Conservation (phyloP, 306 rosid species). For the Adenanthera pavonina region DNA sequence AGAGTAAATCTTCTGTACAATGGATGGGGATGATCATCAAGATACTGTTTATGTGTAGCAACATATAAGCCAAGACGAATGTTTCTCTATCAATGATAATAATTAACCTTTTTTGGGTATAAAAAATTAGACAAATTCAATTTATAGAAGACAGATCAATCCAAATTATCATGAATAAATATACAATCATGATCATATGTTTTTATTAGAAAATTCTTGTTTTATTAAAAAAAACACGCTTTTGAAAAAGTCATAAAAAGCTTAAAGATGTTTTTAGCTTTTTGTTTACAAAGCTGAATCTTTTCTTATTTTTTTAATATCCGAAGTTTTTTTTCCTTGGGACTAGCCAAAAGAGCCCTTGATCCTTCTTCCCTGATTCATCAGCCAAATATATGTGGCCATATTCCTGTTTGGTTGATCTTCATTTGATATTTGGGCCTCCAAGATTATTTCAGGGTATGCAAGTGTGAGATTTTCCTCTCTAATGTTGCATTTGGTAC, state of each 20-base stretch:
- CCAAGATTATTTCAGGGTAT: no score
- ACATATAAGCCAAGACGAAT: slow-evolving; percentile 1
- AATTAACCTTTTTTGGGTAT: no score
- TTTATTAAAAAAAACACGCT: background rate
- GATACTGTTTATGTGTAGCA: background rate
- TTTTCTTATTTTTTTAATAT: background rate
- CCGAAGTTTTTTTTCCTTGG: no score
- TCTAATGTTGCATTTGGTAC: no score
- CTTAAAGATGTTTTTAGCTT: background rate
- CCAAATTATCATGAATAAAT: background rate
- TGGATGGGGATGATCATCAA: slow-evolving; percentile 8
- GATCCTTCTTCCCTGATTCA: slow-evolving; percentile 19
- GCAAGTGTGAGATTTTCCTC: no score
- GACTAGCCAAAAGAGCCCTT: slow-evolving; percentile 29
- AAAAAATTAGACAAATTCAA: background rate
- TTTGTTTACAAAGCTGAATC: background rate
- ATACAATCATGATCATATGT: background rate
- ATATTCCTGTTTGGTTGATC: slow-evolving; percentile 16
- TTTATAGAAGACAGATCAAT: background rate
- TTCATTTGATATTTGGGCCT: background rate
- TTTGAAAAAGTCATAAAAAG: slow-evolving; percentile 2
- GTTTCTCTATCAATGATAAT: background rate
- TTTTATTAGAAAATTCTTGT: background rate
- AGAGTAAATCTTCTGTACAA: background rate
- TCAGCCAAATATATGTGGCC: slow-evolving; percentile 39